These are phyloP conservation scores for Pestalotiopsis sp. DNA, from an alignment of 2,329 filamentous ascomycete genomes.

Conservation along the genomic window DNA sequence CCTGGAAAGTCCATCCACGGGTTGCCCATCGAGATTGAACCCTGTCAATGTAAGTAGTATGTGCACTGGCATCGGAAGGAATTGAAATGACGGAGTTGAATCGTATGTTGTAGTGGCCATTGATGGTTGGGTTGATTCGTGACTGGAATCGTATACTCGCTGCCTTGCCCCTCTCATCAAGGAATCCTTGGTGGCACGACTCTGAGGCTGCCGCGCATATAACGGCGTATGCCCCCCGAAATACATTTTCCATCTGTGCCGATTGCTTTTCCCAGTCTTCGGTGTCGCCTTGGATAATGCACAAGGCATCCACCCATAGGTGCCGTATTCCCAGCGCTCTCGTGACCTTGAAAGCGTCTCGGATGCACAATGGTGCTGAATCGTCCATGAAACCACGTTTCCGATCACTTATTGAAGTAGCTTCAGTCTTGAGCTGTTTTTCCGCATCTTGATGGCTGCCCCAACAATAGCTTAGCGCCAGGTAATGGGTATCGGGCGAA, in stretches of 20 bases:
- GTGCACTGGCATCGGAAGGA: not conserved
- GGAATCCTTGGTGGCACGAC: not conserved
- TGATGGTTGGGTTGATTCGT: not conserved
- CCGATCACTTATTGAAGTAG: not conserved
- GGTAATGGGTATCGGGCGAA: not conserved
- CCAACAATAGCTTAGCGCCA: conserved; percentile 8
- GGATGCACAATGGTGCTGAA: not conserved
- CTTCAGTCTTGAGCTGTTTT: not conserved
- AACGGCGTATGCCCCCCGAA: conserved; percentile 15
- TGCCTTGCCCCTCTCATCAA: not conserved
- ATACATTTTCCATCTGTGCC: conserved; percentile 17
- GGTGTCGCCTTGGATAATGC: conserved; percentile 15
- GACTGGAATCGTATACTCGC: not conserved
- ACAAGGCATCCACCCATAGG: conserved; percentile 16
- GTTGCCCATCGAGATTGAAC: not conserved
- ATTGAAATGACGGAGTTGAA: not conserved
- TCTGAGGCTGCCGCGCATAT: not conserved
- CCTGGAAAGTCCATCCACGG: not conserved
- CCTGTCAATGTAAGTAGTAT: not conserved
- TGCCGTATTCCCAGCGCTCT: conserved; percentile 8
- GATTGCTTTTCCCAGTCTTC: conserved; percentile 13
- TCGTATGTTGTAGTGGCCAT: not conserved
- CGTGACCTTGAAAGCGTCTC: conserved; percentile 11
- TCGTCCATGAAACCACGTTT: not conserved
- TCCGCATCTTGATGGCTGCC: not conserved